A percentile compares a stretch with the other conserved stretches of the same genome.
These are phyloP conservation scores for Sugiyamaella qingdaonensis DNA, from an alignment of 805 yeast species.

Conservation along the genomic window DNA sequence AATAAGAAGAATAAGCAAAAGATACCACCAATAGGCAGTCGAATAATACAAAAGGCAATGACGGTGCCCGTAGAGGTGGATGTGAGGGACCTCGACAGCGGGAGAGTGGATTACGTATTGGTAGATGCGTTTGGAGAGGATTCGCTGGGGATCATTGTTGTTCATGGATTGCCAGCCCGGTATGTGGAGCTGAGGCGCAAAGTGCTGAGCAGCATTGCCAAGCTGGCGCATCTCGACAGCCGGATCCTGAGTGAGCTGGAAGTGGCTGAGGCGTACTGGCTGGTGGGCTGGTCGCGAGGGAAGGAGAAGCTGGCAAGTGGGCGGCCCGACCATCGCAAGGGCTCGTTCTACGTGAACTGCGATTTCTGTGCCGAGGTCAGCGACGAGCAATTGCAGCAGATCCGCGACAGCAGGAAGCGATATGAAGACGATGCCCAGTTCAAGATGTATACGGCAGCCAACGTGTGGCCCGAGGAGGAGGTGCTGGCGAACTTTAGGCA, in stretches of 20 bases:
- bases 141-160: slow-evolving; percentile 51
- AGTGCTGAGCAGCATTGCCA: slow-evolving; percentile 43
- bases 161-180: slow-evolving; percentile 39
- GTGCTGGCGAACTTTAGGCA: slow-evolving; percentile 24
- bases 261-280: slow-evolving; percentile 47
- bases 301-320: slow-evolving; percentile 47
- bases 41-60: neutral
- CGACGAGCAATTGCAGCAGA: neutral
- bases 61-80: slow-evolving; percentile 17
- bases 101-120: slow-evolving; percentile 33
- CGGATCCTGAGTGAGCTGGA: slow-evolving; percentile 39
- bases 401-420: neutral
- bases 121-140: slow-evolving; percentile 50
- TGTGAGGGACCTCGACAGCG: slow-evolving; percentile 24
- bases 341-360: slow-evolving; percentile 57
- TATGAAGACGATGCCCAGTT: slow-evolving; percentile 26
- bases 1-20: neutral
- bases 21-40: neutral
- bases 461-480: slow-evolving; percentile 48
- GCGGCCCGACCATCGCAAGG: slow-evolving; percentile 47
- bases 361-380: slow-evolving; percentile 39
- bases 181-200: slow-evolving; percentile 39
- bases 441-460: slow-evolving; percentile 46
- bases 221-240: slow-evolving; percentile 39
- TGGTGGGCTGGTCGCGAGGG: slow-evolving; percentile 61